Evolutionary conservation across 805 yeast species (phyloP).

Genomic region (Blastobotrys attinorum): DNA sequence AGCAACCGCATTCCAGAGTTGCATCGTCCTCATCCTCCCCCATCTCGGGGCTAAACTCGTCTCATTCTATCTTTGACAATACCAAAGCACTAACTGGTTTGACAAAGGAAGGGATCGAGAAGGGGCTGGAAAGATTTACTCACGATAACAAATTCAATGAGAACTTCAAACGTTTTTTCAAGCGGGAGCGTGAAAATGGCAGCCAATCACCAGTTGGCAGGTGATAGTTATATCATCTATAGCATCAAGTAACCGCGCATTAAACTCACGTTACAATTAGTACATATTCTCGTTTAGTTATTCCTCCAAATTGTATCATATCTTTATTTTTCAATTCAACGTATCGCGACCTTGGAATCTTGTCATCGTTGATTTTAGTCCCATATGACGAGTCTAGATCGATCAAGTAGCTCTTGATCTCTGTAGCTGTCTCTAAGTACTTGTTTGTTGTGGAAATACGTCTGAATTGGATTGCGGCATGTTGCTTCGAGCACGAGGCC

Average conservation of each 20-base stretch:
- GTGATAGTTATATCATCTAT: neutral
- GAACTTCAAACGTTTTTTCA: constrained; percentile 47
- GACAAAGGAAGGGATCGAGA: constrained; percentile 14
- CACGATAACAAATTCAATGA: constrained; percentile 54
- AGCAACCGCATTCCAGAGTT: neutral
- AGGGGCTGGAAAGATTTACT: constrained; percentile 22
- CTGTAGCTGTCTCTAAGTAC: constrained; percentile 13
- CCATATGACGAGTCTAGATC: constrained; percentile 44
- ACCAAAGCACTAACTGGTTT: constrained; percentile 7
- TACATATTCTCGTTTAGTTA: constrained; percentile 7
- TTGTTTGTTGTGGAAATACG: constrained; percentile 7
- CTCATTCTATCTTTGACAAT: constrained; percentile 5
- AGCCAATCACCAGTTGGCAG: neutral
- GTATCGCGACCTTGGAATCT: constrained; percentile 34
- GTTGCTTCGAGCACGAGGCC: constrained; percentile 38
- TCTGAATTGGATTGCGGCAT: constrained; percentile 42
- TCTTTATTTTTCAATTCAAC: constrained; percentile 38
- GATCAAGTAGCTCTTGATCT: constrained; percentile 34
- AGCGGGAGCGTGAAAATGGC: constrained; percentile 25
- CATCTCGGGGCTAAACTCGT: neutral
- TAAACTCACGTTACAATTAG: constrained; percentile 9
- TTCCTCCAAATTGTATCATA: constrained; percentile 32
- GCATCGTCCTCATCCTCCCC: constrained; percentile 5
- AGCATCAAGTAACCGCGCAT: neutral
- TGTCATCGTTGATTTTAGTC: constrained; percentile 35